Base-by-base conservation (phyloP, 768 basidiomycete genomes). In the Lentinula sp. region DNA sequence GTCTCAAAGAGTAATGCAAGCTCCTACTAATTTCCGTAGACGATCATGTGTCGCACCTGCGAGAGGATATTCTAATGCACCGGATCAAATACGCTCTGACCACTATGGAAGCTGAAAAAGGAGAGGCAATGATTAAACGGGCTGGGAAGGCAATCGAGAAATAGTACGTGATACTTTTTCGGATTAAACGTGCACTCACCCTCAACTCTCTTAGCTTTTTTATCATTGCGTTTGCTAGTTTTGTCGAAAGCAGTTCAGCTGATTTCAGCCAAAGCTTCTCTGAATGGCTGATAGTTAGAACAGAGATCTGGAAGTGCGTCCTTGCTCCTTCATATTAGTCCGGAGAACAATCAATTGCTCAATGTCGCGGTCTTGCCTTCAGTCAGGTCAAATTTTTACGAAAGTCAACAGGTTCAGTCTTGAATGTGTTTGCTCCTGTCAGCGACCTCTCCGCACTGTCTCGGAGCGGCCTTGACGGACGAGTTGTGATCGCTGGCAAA, bases 231-330 rank as follows among this genome's bases (percentile, higher is more conserved):
- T 99, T 98, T 67, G 90, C 95, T 2, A 91, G 87, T 62, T 99
- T 90, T 66, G 86, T 96, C 5, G 83, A 88, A 57, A 78, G 80
- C 31, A 40, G 46, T 11, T 81, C 86, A 11, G 76, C 83, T 65
- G 73, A 80, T 58, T 84, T 89, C 69, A 71, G 76, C 45, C 83
- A 86, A 63, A 85, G 81, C 10, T 98, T 98, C 71, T 87, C 88
- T 0, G 78, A 82, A n/a, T 98, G 95, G 95, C 74, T 97, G 37
- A 87, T 87, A 81, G 90, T 89, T 35, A 34, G 76, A 68, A 86
- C 90, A 2, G 97, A 98, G 70, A 93, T 99, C 16, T 93, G 89
- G 86, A 97, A 92, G 94, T 93, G 69, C 71, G 90, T 71, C 50
- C 21, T 4, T 2, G 28, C 9, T 54, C 28, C 43, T 11, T 40